These are phyloP conservation scores for Plasmodium reichenowi DNA, from an alignment of 169 alveolate species.

Conservation along the genomic window DNA sequence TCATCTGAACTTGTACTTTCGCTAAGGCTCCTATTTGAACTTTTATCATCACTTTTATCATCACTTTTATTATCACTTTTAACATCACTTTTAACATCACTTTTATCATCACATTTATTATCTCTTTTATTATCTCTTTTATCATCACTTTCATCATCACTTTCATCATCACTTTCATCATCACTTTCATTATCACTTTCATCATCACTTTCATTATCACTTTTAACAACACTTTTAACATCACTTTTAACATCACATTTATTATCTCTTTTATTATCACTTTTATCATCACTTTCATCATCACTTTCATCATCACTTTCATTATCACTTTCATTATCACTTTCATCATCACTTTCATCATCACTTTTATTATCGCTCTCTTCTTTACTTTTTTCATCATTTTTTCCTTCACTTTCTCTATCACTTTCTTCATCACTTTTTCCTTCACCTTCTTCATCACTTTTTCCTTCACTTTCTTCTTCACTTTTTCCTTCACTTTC, in stretches of 20 bases:
- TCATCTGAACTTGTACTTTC: not conserved
- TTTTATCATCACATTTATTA: not conserved
- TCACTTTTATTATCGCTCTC: too few relatives aligned
- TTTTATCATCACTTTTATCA: constrained; percentile 14
- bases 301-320: too few relatives aligned
- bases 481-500: too few relatives aligned
- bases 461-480: not conserved
- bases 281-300: too few relatives aligned
- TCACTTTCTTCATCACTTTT: too few relatives aligned
- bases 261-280: too few relatives aligned
- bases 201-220: not conserved
- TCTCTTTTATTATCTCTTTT: not conserved
- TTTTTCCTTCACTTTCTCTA: not conserved
- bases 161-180: not conserved
- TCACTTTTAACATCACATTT: too few relatives aligned
- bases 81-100: not conserved
- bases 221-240: not conserved
- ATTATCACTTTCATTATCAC: too few relatives aligned
- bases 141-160: not conserved
- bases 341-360: too few relatives aligned
- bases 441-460: not conserved
- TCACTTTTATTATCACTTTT: constrained; percentile 1
- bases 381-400: too few relatives aligned
- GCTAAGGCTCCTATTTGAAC: not conserved
- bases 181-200: not conserved